Evolutionary conservation across 305 asterid species (phyloP).

Genomic region (Rubia peregrina): DNA sequence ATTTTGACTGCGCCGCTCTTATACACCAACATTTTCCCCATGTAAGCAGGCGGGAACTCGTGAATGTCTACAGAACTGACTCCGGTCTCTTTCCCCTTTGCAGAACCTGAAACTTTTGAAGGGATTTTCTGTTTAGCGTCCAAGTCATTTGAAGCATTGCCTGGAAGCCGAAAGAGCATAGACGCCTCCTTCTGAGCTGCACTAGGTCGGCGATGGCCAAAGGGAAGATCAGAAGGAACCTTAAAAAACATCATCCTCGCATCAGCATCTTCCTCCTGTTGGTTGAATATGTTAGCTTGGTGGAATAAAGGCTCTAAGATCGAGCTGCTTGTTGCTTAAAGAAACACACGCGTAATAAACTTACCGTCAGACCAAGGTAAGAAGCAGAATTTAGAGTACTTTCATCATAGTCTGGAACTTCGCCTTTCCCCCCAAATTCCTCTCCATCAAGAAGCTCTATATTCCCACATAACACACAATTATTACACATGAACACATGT

Average conservation of each 20-base stretch:
- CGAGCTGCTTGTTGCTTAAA: no score
- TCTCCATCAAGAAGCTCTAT: slow-evolving; percentile 49
- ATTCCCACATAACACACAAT: slow-evolving; percentile 8
- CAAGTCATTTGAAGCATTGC: slow-evolving; percentile 9
- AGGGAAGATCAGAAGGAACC: slow-evolving; percentile 47
- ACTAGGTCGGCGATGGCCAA: slow-evolving; percentile 16
- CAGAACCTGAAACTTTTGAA: slow-evolving; percentile 15
- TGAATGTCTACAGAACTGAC: slow-evolving; percentile 18
- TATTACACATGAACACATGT: background rate
- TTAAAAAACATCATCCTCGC: slow-evolving; percentile 39
- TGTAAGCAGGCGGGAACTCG: slow-evolving; percentile 42
- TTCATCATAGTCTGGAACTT: slow-evolving; percentile 39
- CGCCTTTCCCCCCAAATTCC: slow-evolving; percentile 47
- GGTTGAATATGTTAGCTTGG: slow-evolving; percentile 3
- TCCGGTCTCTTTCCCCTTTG: slow-evolving; percentile 34
- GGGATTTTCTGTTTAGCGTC: slow-evolving; percentile 9
- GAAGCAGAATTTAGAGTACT: slow-evolving; percentile 35
- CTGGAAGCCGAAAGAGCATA: slow-evolving; percentile 10
- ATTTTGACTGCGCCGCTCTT: slow-evolving; percentile 67
- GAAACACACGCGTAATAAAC: slow-evolving; percentile 6
- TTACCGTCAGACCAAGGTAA: slow-evolving; percentile 61
- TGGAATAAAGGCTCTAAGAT: background rate
- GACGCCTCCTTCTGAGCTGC: slow-evolving; percentile 17
- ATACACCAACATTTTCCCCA: slow-evolving; percentile 81
- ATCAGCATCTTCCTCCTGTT: slow-evolving; percentile 37